A percentile compares a stretch with the other conserved stretches of the same genome.
Conservation (phyloP, 371 early-diverging fungal genomes). For the Mortierella sp. region DNA sequence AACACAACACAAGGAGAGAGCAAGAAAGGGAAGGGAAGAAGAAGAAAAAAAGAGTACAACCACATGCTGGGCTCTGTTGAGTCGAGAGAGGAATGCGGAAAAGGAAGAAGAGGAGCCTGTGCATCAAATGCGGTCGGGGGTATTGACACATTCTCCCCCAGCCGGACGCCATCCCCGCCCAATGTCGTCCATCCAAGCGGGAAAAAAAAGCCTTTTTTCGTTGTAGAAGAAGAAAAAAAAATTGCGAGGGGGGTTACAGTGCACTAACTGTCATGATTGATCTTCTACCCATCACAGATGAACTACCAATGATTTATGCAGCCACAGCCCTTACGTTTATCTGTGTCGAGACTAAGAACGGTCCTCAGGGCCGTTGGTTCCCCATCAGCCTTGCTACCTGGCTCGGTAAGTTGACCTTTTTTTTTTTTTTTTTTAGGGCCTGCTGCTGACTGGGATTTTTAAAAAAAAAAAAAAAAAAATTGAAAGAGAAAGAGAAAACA, state of each 20-base stretch:
- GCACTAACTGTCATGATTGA: background rate
- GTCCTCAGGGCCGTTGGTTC: constrained; percentile 51
- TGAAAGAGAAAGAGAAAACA: background rate
- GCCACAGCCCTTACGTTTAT: constrained; percentile 46
- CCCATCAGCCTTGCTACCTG: constrained; percentile 38
- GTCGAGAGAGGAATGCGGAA: no score
- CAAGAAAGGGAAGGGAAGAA: no score
- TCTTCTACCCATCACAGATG: constrained; percentile 20
- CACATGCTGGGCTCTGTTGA: no score
- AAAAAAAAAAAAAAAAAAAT: constrained; percentile 2
- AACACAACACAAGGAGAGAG: no score
- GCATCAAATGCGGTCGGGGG: no score
- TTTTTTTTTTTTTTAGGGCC: background rate
- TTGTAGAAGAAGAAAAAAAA: background rate
- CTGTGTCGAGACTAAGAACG: constrained; percentile 36
- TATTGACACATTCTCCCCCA: no score
- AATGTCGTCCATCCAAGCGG: no score
- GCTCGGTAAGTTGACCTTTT: constrained; percentile 31
- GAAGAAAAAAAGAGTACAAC: no score
- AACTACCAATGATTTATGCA: constrained; percentile 51
- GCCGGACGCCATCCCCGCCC: no score
- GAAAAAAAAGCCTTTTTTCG: background rate
- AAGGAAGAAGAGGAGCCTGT: no score
- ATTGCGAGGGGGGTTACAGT: background rate
- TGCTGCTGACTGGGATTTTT: background rate